Base-by-base conservation (phyloP, 2,329 filamentous ascomycete genomes). In the Teratosphaeria pseudoeucalypti region DNA sequence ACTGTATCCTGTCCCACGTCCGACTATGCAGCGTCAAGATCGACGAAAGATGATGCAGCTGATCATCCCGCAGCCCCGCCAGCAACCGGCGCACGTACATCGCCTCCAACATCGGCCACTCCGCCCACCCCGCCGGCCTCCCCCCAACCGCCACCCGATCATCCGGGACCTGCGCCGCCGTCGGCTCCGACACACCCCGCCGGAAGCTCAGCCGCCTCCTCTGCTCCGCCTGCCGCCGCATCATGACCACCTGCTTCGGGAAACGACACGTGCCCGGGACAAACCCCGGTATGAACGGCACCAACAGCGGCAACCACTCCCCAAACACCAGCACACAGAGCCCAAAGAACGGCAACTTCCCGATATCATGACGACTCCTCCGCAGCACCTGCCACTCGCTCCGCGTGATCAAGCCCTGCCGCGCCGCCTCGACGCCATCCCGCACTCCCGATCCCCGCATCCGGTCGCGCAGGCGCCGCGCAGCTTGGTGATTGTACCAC, bases 251-350 rank as follows among this genome's bases (percentile, higher is more conserved):
- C 75, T 96, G 92, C 47, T 76, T 77, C 0, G 92, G 92, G 60
- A 96, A 88, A 11, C 90, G 83, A 73, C 92, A 96, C 0, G 90
- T 87, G 66, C 84, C 84, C 0, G 92, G 92, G 29, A 95, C 88
- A 26, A 90, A 77, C 23, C 85, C 85, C 0, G 82, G 82, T 29
- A 95, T 76, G 34, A 85, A 82, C 6, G 91, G 77, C 1, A 95
- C 87, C 6, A 95, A 75, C 6, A 97, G 70, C 0, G 92, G 90
- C 1, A 92, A 89, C 75, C 95, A 87, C 74, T 97, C 92, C 29
- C 91, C 92, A 71, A 88, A 89, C 16, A 95, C 63, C 0, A 92
- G 68, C 6, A 96, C 79, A 56, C 96, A 76, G 2, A 95, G 62
- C 0, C 78, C 85, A 71, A 99, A 96, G 1, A 88, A 73, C 0